A percentile compares a stretch with the other conserved stretches of the same genome.
phyloP scores from a whole-genome alignment of 257 asterid species.

The Marsdenia floribunda region DNA sequence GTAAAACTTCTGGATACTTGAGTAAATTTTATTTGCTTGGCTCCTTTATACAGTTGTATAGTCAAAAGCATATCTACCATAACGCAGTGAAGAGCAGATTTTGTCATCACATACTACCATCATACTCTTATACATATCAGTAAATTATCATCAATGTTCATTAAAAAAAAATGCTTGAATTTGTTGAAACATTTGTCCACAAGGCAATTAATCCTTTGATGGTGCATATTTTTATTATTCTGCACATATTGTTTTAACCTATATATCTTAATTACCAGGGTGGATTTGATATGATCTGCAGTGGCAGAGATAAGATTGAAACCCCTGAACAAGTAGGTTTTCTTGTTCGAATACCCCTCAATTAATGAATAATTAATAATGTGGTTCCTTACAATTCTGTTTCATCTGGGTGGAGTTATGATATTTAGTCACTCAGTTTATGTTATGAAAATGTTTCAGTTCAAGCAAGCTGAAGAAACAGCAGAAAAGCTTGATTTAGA shows the following conservation, averaged over 20 bases:
- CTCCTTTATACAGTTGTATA: neutral
- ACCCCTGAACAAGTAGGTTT: conserved; percentile 81
- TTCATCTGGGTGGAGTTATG: neutral
- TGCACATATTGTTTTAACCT: neutral
- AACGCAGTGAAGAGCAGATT: neutral
- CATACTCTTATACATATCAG: neutral
- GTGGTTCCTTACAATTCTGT: neutral
- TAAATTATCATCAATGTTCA: neutral
- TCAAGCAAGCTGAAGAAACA: conserved; percentile 92
- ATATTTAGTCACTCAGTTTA: conserved; percentile 4
- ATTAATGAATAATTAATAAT: no score
- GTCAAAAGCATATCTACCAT: neutral
- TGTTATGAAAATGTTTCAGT: conserved; percentile 39
- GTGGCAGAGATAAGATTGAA: conserved; percentile 99
- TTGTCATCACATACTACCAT: neutral
- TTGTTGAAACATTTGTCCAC: neutral
- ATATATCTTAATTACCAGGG: conserved; percentile 46
- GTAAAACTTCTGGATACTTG: neutral
- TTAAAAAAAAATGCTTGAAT: neutral
- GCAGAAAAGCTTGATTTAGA: conserved; percentile 84
- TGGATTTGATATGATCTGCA: conserved; percentile 98
- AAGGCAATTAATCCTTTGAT: neutral
- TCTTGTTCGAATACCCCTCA: conserved; percentile 1
- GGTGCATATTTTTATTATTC: neutral
- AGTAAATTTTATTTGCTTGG: neutral